Percentiles rank a stretch among this genome's conserved stretches.
These are phyloP conservation scores for Colletotrichum falcatum DNA, from an alignment of 2,329 filamentous ascomycete species.

Conservation along the genomic window DNA sequence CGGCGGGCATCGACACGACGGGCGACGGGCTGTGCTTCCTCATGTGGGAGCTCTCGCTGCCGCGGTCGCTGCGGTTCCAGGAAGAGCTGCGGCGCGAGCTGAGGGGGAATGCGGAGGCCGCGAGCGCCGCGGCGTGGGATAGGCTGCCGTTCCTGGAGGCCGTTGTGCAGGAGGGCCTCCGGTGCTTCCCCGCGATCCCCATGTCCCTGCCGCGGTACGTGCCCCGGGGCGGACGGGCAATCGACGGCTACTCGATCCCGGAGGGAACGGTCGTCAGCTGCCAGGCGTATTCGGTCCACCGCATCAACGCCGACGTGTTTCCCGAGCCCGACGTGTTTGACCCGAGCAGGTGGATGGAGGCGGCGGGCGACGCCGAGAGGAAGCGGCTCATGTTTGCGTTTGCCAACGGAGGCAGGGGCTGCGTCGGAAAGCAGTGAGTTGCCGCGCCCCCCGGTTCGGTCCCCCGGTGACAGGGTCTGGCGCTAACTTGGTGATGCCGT, in stretches of 20 bases:
- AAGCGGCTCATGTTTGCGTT: conserved; percentile 74
- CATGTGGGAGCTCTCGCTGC: conserved; percentile 77
- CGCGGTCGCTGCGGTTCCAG: conserved; percentile 64
- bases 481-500: conserved; percentile 47
- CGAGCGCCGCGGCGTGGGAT: conserved; percentile 52
- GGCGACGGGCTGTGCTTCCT: conserved; percentile 77
- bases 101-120: conserved; percentile 50
- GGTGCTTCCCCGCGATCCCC: conserved; percentile 73
- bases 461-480: not conserved
- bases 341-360: conserved; percentile 85
- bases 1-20: conserved; percentile 78
- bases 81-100: conserved; percentile 65
- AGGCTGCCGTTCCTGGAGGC: conserved; percentile 71
- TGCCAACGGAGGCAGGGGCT: conserved; percentile 73
- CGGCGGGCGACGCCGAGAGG: conserved; percentile 78
- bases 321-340: conserved; percentile 81
- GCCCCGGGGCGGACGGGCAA: conserved; percentile 63
- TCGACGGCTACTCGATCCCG: conserved; percentile 68
- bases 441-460: not conserved
- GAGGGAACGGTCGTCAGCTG: conserved; percentile 68
- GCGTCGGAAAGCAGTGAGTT: conserved; percentile 75
- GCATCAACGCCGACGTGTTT: conserved; percentile 75
- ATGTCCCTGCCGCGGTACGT: conserved; percentile 75
- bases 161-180: conserved; percentile 70
- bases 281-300: conserved; percentile 71